Base-by-base conservation (phyloP, 495 filamentous ascomycete species). In the Cairneyella variabilis region DNA sequence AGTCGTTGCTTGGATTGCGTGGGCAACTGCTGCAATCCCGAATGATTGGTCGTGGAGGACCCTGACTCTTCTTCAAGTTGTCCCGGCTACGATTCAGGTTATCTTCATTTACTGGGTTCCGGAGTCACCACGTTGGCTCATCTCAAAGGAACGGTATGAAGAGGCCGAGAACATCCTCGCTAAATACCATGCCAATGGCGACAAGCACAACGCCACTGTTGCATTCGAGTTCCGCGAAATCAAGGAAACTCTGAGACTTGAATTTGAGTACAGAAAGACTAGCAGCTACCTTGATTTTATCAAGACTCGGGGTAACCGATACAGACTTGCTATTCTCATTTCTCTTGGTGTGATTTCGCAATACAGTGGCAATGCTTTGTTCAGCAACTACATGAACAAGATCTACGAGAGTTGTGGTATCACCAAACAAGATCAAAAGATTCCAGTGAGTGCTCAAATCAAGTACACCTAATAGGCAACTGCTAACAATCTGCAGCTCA, bases 321-420 rank as follows among this genome's bases (percentile, higher is more conserved):
- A 83, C 60, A 76, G 84, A 22, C 61, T 87, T 3, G 48, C 66
- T 34, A 66, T 88, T 22, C 74, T 83, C 27, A 65, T 83, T 32
- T 76, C 76, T 18, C 69, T 84, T 26, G 83, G 83, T 59, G 59
- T 83, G 60, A 79, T 84, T 68, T 81, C 80, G 8, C 85, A 89
- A 71, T 87, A 79, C 73, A 82, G 78, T 45, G 85, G 85, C 46
- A 87, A 88, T 59, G 78, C 76, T 50, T 75, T 84, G 34, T 78
- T 85, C 60, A 80, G 77, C 12, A 82, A 82, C 60, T 83, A 79
- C 55, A 72, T 80, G 62, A 74, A 76, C 18, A 64, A 69, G 2
- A 75, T 82, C 61, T 63, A 79, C 28, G 63, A 78, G 18, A 71
- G 67, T n/a, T 68, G 74, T 44, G 77, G 77, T 18, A 74, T 81